Evolutionary conservation across 2,329 filamentous ascomycete genomes (phyloP), one percentile per base, ranked within the genome.

Genomic region (Aspergillus ustus): DNA sequence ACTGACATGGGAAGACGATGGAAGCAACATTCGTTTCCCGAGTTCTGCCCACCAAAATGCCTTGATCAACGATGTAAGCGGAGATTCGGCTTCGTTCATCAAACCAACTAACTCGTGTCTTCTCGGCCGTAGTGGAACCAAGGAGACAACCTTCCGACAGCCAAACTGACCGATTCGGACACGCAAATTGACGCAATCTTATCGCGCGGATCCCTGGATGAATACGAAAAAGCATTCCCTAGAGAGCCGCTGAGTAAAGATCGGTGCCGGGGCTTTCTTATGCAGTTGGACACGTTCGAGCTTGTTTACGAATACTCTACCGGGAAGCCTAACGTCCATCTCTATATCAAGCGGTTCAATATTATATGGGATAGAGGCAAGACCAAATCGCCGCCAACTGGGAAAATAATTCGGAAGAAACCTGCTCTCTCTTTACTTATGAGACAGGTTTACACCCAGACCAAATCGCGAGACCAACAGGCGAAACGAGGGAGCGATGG

Each of bases 101-200:
- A 20, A 19, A 28, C 44, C 54, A n/a, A 54, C 37, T 40, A 20
- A 19, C 7, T 7, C 25, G 25, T n/a, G 6, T 45, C 29, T 34
- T 50, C 6, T 45, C 45, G 17, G 19, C 31, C 22, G 43, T 19
- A 78, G 72, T 76, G 69, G 71, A 66, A 43, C 15, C 63, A 69
- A 57, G 57, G 57, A 40, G 59, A 66, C 5, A 61, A n/a, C 44
- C 64, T 46, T 19, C 59, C 60, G 19, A 64, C 63, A 40, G 69
- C 69, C 8, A 69, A 67, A 25, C 59, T 80, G 49, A 78, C 74
- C 29, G 78, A 80, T 59, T 68, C 71, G 11, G 61, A 65, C 6
- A 72, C 74, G 15, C 72, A 73, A 31, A 73, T 80, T 9, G 68
- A 73, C 31, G 74, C 71, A 7, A 70, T 68, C 22, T 65, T 80